Base-by-base conservation (phyloP, 352 stramenopile species). In the Blastocystis sp. region DNA sequence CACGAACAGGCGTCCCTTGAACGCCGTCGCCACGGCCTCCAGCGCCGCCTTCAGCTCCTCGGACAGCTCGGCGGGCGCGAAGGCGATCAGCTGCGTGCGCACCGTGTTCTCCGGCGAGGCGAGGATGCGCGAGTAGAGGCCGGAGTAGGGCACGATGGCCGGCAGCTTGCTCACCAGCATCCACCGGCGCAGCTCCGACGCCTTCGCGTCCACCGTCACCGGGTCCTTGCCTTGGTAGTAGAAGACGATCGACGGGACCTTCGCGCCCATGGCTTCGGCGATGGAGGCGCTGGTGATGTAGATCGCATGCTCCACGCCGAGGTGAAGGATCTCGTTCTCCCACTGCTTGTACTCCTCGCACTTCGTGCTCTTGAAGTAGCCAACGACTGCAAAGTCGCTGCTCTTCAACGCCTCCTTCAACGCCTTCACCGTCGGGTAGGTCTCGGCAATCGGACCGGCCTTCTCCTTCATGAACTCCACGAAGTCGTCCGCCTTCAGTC, bases 311-410 rank as follows among this genome's bases (percentile, higher is more conserved):
- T 40, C 52, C 4, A 52, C 28, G 23, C 66, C 71, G 38, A 62
- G 17, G 19, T 81, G n/a, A 17, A 40, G 14, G 21, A 64, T 64
- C 2, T 40, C 45, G 21, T 65, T 59, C 59, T 38, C 23, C 28
- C 64, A 81, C 21, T 81, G 53, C 71, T 81, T 81, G 45, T 81
- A 81, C 52, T 81, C 66, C 1, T 66, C 48, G 23, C 53, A 66
- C 43, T n/a, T 64, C 21, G 64, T 60, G 1, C 14, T 81, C 10
- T 21, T 34, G 71, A 81, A 81, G 60, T 81, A 53, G 10, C 40
- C 71, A n/a, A 81, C 71, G n/a, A 66, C 38, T 14, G 66, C 71
- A 11, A 34, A 34, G 28, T 34, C 28, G 28, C 28, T 34, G 28
- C 28, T 34, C 28, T 34, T 34, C 28, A 34, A 34, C 28, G 28